Conservation (phyloP, 345 rosid genomes). For the Sisymbrium irio region DNA sequence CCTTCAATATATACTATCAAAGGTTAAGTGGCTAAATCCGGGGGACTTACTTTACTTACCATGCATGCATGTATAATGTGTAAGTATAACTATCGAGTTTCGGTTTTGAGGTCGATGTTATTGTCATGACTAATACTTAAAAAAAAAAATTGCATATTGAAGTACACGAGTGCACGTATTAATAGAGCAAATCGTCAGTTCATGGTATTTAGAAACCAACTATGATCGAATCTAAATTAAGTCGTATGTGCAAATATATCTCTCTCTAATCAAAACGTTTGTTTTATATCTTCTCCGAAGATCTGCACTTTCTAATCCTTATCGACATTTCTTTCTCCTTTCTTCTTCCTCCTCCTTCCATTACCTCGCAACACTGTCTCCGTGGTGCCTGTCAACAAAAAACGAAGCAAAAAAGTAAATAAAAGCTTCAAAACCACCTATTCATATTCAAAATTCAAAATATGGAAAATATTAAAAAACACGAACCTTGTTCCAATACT, state of each 20-base stretch:
- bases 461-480: not conserved
- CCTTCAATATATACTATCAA: not conserved
- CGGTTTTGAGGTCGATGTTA: not conserved
- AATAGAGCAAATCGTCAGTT: not conserved
- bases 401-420: not conserved
- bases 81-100: not conserved
- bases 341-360: slow-evolving; percentile 36
- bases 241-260: slow-evolving; percentile 15
- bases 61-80: not conserved
- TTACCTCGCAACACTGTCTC: slow-evolving; percentile 63
- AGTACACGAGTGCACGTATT: not conserved
- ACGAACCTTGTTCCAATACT: slow-evolving; percentile 65
- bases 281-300: slow-evolving; percentile 40
- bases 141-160: not conserved
- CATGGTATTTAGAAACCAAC: slow-evolving; percentile 14
- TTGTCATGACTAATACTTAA: not conserved
- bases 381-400: slow-evolving; percentile 42
- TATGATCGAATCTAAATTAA: slow-evolving; percentile 26
- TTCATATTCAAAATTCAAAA: not conserved
- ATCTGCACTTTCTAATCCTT: slow-evolving; percentile 67
- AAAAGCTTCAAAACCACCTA: not conserved
- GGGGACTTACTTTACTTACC: too few relatives aligned
- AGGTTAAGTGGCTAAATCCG: not conserved
- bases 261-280: slow-evolving; percentile 4
- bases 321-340: slow-evolving; percentile 39